These are phyloP conservation scores for Nothomitra cinnamomea DNA, from an alignment of 2,329 filamentous ascomycete species.

Conservation along the genomic window DNA sequence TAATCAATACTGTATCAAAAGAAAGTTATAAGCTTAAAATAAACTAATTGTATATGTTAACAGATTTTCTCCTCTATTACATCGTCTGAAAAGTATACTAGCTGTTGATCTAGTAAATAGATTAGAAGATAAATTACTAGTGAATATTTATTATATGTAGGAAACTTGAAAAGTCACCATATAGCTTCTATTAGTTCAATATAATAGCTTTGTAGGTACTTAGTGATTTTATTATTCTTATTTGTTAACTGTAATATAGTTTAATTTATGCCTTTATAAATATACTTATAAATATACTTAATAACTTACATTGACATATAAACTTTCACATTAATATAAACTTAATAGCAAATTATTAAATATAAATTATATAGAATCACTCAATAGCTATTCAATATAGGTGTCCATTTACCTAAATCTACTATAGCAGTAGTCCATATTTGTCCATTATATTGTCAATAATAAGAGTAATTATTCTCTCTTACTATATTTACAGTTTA, in stretches of 20 bases:
- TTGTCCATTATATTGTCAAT: background rate
- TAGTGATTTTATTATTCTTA: constrained; percentile 2
- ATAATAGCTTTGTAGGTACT: constrained; percentile 1
- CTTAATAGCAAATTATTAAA: background rate
- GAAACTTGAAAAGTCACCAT: too few relatives aligned
- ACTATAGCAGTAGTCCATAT: background rate
- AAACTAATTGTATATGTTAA: background rate
- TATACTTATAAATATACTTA: background rate
- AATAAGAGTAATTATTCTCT: background rate
- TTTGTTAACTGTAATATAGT: background rate
- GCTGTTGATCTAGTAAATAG: background rate
- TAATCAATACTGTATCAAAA: background rate
- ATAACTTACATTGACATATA: background rate
- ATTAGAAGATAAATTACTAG: background rate
- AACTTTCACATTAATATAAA: background rate
- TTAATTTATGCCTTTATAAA: background rate
- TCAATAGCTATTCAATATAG: background rate
- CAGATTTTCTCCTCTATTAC: background rate
- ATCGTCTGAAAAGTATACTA: background rate
- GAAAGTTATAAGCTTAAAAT: background rate
- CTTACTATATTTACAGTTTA: background rate
- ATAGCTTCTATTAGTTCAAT: background rate
- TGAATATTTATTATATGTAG: too few relatives aligned
- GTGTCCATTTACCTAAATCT: background rate
- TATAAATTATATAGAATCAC: constrained; percentile 1